Conservation (phyloP, 768 basidiomycete species). For the Kwoniella bestiolae region DNA sequence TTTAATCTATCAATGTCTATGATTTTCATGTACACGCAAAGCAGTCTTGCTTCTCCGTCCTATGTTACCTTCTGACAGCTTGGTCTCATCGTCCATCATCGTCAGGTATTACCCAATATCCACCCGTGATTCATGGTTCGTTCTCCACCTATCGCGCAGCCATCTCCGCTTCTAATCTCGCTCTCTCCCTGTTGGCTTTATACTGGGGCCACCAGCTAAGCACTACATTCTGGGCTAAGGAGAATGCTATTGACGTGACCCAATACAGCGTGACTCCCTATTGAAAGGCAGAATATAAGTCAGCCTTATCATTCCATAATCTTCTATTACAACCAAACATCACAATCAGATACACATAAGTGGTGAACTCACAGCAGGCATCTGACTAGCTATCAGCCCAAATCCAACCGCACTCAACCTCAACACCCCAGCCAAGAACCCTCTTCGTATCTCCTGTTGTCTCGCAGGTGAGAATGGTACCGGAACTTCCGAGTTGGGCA, state of each 20-base stretch:
- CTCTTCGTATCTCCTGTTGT: slow-evolving; percentile 31
- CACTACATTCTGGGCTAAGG: slow-evolving; percentile 51
- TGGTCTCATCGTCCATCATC: too few species aligned
- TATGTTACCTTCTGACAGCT: too few species aligned
- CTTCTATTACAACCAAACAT: not conserved
- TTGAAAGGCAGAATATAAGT: not conserved
- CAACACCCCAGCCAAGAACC: slow-evolving; percentile 45
- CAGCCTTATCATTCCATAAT: not conserved
- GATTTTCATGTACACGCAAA: too few species aligned
- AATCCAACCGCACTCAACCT: slow-evolving; percentile 52
- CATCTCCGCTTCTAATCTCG: not conserved
- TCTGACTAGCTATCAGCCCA: slow-evolving; percentile 55
- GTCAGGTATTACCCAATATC: too few species aligned
- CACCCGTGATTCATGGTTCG: too few species aligned
- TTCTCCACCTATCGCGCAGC: not conserved
- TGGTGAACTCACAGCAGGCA: slow-evolving; percentile 53
- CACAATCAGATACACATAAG: not conserved
- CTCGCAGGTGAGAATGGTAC: slow-evolving; percentile 11
- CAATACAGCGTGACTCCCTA: slow-evolving; percentile 58
- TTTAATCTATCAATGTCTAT: too few species aligned
- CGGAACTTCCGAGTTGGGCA: not conserved
- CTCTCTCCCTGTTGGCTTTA: slow-evolving; percentile 18
- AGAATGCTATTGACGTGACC: slow-evolving; percentile 55
- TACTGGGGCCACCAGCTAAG: slow-evolving; percentile 30
- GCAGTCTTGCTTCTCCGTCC: too few species aligned